Evolutionary conservation across 2,329 filamentous ascomycete species (phyloP), one percentile per base, ranked within the genome.

Genomic region (Cadophora malorum): DNA sequence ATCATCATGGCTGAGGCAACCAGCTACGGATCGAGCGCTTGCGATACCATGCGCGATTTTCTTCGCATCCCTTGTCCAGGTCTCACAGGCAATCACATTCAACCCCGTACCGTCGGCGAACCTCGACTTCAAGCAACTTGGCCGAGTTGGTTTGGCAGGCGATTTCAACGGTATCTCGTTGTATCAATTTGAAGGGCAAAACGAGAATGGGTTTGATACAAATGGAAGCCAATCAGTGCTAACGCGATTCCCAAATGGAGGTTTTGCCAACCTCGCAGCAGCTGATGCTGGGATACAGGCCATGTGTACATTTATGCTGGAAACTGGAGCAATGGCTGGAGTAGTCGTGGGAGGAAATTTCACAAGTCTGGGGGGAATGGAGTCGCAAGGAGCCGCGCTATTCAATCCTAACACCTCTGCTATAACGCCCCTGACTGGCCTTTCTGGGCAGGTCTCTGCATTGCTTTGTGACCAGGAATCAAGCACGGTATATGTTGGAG

Each of bases 301-400:
- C 71, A 96, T 99, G 91, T 99, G 96, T 81, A 83, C 90, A 23
- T 92, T 95, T 74, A 84, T 88, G 63, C 81, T 85, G 74, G 83
- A 85, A 67, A 86, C 92, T 79, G 91, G 91, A 71, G 85, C 84
- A 6, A 80, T 90, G 66, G 83, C 86, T n/a, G 90, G 91, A 50
- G 87, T 98, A 33, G 86, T 98, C 59, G 86, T 99, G 19, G 96
- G 92, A 66, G 96, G 96, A 59, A 98, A 98, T 81, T 99, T 99
- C 78, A 98, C 96, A 38, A 96, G 93, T 78, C 82, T 99, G 70
- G 92, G 90, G 68, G 89, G 89, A 67, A 85, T 90, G 66, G 82
- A 92, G 76, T 93, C 94, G 1, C 89, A 89, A 64, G 92, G 92
- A 55, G 88, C 96, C 66, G 96, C 94, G 28, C 79, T 96, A 58